Percentiles rank a stretch among this genome's conserved stretches.
Conservation (phyloP, 345 rosid species). For the Syzygium jambos region DNA sequence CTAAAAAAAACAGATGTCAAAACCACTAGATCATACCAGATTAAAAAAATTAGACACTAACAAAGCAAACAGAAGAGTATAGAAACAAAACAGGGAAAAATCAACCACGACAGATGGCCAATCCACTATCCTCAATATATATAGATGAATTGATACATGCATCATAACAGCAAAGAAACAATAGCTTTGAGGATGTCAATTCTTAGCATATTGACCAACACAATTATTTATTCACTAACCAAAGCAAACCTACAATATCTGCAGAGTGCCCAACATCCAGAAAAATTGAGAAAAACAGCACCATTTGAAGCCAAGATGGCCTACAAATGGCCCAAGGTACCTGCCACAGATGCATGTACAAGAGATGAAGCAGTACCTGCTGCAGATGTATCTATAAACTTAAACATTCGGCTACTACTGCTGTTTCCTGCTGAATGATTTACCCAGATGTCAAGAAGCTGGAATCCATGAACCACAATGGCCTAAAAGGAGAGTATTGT, state of each 20-base stretch:
- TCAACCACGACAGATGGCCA: neutral
- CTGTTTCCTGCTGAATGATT: conserved; percentile 61
- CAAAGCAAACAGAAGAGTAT: neutral
- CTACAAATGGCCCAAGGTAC: neutral
- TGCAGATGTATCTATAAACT: conserved; percentile 51
- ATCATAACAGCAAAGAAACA: neutral
- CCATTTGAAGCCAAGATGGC: neutral
- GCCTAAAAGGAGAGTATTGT: conserved; percentile 40
- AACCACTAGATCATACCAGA: neutral
- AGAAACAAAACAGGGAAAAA: neutral
- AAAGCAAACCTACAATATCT: neutral
- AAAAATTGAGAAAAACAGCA: neutral
- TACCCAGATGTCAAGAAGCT: conserved; percentile 80
- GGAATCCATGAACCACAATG: conserved; percentile 85
- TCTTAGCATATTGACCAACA: neutral
- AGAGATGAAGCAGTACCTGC: conserved; percentile 39
- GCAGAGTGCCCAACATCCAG: neutral
- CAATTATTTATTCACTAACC: neutral
- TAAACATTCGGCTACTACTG: conserved; percentile 50
- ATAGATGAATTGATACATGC: neutral
- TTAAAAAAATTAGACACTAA: neutral
- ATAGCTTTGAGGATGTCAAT: neutral
- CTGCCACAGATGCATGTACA: neutral
- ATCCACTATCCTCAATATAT: neutral
- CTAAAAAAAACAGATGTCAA: neutral